Evolutionary conservation across 73 alveolate genomes (phyloP).

Genomic region (Blepharisma stoltei): DNA sequence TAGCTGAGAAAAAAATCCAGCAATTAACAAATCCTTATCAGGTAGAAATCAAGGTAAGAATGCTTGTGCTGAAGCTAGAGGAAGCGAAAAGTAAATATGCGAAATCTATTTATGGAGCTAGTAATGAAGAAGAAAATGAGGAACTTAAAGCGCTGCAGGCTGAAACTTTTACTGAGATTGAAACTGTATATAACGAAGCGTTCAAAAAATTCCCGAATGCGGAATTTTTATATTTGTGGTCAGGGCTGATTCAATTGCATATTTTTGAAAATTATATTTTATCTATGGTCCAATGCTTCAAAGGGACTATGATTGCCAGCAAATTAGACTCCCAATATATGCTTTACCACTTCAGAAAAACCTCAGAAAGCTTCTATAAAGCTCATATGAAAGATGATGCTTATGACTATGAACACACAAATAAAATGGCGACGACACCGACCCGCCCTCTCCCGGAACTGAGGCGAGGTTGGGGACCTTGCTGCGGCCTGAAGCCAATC

Average conservation of each 20-base stretch:
- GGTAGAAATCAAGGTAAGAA: slow-evolving; percentile 11
- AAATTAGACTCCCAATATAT: neutral
- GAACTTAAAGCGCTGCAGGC: neutral
- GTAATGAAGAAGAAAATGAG: neutral
- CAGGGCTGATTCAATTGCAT: slow-evolving; percentile 3
- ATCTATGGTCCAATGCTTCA: neutral
- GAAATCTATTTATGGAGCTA: neutral
- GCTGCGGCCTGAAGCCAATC: no score
- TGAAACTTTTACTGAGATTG: slow-evolving; percentile 1
- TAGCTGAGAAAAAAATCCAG: neutral
- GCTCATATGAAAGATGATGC: slow-evolving; percentile 7
- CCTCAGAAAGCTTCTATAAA: neutral
- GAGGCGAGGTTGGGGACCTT: no score
- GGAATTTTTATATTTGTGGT: slow-evolving; percentile 3
- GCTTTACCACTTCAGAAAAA: slow-evolving; percentile 1
- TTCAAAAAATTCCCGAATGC: slow-evolving; percentile 3
- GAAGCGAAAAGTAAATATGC: neutral
- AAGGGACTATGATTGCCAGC: neutral
- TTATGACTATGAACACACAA: slow-evolving; percentile 7
- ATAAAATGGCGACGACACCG: no score
- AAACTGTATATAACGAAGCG: neutral
- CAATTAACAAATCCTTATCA: slow-evolving; percentile 7
- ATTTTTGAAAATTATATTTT: neutral
- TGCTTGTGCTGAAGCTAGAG: neutral
- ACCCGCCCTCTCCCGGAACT: no score